Evolutionary conservation across 1,139 yeast genomes (phyloP).

Genomic region (Hemisphaericaspora lyxosophila): DNA sequence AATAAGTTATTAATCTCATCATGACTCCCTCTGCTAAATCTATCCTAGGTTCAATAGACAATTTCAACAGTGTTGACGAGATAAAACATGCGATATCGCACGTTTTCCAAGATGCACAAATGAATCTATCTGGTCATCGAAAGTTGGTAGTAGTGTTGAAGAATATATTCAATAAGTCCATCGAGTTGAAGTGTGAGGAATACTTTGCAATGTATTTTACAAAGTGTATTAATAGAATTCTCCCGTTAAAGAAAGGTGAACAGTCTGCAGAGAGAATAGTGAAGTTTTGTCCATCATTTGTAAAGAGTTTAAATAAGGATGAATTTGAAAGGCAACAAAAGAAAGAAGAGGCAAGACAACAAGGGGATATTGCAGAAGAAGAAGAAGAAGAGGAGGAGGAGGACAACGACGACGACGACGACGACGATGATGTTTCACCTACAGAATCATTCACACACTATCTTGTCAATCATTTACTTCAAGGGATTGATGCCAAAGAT

Average conservation of each 20-base stretch:
- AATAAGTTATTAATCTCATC: background rate
- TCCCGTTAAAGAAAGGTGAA: constrained; percentile 71
- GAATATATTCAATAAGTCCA: constrained; percentile 58
- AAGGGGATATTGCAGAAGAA: constrained; percentile 26
- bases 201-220: constrained; percentile 62
- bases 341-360: constrained; percentile 19
- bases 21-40: constrained; percentile 12
- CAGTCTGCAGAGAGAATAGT: constrained; percentile 75
- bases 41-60: constrained; percentile 21
- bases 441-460: constrained; percentile 56
- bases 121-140: constrained; percentile 70
- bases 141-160: constrained; percentile 66
- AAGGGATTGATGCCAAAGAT: constrained; percentile 78
- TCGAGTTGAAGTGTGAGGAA: constrained; percentile 50
- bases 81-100: constrained; percentile 53
- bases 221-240: constrained; percentile 59
- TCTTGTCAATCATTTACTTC: constrained; percentile 62
- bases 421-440: constrained; percentile 36
- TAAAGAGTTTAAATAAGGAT: constrained; percentile 47
- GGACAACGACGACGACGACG: constrained; percentile 19
- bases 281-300: constrained; percentile 69
- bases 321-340: constrained; percentile 24
- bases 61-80: constrained; percentile 26
- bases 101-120: constrained; percentile 81
- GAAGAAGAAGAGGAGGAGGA: constrained; percentile 26